Percentiles rank a stretch among this genome's conserved stretches.
Conservation (phyloP, 768 basidiomycete genomes). For the Rhizopogon roseolus region DNA sequence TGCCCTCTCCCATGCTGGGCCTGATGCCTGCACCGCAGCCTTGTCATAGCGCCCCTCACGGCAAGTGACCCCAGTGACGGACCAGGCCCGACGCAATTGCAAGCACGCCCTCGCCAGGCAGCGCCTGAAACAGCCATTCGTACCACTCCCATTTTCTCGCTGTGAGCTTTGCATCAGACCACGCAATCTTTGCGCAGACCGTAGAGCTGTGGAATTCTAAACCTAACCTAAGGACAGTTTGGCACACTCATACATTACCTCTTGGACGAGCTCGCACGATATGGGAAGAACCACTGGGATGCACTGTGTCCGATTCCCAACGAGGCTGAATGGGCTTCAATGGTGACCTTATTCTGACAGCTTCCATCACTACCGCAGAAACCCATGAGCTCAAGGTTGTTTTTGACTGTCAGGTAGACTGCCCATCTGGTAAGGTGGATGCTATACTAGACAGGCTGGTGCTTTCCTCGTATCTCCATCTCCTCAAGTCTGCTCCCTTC, state of each 20-base stretch:
- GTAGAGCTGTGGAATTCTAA: too few species aligned
- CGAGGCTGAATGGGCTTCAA: conserved; percentile 20
- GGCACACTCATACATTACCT: conserved; percentile 33
- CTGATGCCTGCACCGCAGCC: too few species aligned
- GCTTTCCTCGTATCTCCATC: not conserved
- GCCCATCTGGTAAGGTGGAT: not conserved
- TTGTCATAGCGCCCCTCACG: too few species aligned
- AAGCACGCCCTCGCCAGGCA: too few species aligned
- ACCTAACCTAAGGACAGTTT: not conserved
- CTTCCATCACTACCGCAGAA: conserved; percentile 14
- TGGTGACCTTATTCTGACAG: conserved; percentile 17
- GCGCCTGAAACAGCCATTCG: too few species aligned
- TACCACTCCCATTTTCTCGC: too few species aligned
- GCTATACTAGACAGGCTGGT: not conserved
- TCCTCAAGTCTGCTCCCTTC: too few species aligned
- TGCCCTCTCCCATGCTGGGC: too few species aligned
- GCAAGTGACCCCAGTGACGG: too few species aligned
- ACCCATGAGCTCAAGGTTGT: conserved; percentile 7
- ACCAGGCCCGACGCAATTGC: too few species aligned
- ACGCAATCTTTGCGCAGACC: too few species aligned
- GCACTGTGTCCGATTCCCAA: conserved; percentile 21
- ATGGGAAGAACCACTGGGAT: conserved; percentile 24
- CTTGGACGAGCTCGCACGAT: conserved; percentile 27
- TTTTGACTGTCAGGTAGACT: conserved; percentile 5
- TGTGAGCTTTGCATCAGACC: too few species aligned